Evolutionary conservation across 805 yeast species (phyloP).

Genomic region (Teunomyces tritomae): DNA sequence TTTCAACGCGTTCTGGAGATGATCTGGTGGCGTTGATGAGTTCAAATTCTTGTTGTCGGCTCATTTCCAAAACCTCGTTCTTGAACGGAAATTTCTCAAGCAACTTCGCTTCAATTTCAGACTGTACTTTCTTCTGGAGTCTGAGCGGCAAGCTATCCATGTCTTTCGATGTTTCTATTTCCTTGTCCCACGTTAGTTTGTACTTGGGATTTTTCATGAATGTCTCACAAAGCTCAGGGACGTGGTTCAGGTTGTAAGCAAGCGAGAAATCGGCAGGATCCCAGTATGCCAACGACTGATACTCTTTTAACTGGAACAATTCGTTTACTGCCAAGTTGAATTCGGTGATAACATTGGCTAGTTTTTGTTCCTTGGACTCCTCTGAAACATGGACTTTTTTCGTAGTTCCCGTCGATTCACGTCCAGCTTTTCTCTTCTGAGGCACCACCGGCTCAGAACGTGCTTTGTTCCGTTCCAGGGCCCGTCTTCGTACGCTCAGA

Average conservation of each 20-base stretch:
- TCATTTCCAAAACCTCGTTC: constrained; percentile 23
- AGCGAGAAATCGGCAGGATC: constrained; percentile 48
- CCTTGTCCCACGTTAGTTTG: constrained; percentile 33
- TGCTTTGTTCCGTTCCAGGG: constrained; percentile 1
- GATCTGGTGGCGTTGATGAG: constrained; percentile 11
- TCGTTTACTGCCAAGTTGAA: constrained; percentile 56
- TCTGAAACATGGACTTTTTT: neutral
- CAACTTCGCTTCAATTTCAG: constrained; percentile 31
- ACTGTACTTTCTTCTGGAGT: constrained; percentile 36
- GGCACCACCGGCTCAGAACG: neutral
- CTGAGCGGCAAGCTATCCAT: constrained; percentile 36
- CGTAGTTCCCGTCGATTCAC: neutral
- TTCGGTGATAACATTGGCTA: constrained; percentile 44
- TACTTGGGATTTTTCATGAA: constrained; percentile 26
- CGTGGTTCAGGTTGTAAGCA: constrained; percentile 15
- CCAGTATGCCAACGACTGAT: constrained; percentile 59
- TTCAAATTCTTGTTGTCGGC: constrained; percentile 19
- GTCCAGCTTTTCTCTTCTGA: constrained; percentile 6
- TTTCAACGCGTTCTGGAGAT: neutral
- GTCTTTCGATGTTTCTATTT: constrained; percentile 17
- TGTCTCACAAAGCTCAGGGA: constrained; percentile 33
- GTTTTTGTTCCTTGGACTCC: constrained; percentile 14
- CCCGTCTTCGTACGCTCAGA: constrained; percentile 7
- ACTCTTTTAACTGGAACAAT: constrained; percentile 60
- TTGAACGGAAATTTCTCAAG: constrained; percentile 36